Evolutionary conservation across 192 early-diverging fungal genomes (phyloP).

Genomic region (Podila epicladia): DNA sequence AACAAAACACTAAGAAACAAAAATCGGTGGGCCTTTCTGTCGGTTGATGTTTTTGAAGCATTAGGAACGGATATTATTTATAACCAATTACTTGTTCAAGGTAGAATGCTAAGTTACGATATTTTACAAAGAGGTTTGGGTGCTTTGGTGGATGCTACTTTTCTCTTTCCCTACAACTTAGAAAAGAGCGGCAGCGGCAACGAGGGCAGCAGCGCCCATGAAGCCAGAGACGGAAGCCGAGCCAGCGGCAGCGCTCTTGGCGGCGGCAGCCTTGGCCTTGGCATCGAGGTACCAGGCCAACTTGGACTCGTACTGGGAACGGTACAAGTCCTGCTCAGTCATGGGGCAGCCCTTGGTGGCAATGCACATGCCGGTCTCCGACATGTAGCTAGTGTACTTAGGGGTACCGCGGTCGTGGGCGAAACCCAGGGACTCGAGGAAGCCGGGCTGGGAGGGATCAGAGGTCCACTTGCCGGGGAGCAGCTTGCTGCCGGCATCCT

Average conservation of each 20-base stretch:
- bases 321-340: slow-evolving; percentile 21
- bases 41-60: too few species aligned
- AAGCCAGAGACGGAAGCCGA: slow-evolving; percentile 4
- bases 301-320: slow-evolving; percentile 16
- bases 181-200: slow-evolving; percentile 16
- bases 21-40: too few species aligned
- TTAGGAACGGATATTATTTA: too few species aligned
- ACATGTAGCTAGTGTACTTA: slow-evolving; percentile 23
- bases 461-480: slow-evolving; percentile 14
- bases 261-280: slow-evolving; percentile 4
- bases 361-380: slow-evolving; percentile 19
- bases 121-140: background rate
- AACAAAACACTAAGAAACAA: too few species aligned
- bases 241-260: slow-evolving; percentile 4
- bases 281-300: background rate
- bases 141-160: background rate
- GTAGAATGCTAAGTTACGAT: too few species aligned
- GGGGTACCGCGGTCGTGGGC: slow-evolving; percentile 23
- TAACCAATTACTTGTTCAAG: too few species aligned
- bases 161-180: background rate
- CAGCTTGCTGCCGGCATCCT: slow-evolving; percentile 21
- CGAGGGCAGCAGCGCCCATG: slow-evolving; percentile 8
- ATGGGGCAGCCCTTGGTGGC: background rate
- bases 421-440: slow-evolving; percentile 12
- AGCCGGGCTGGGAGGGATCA: slow-evolving; percentile 20